Evolutionary conservation across 371 early-diverging fungal species (phyloP).

Genomic region (Rhizopus stolonifer): DNA sequence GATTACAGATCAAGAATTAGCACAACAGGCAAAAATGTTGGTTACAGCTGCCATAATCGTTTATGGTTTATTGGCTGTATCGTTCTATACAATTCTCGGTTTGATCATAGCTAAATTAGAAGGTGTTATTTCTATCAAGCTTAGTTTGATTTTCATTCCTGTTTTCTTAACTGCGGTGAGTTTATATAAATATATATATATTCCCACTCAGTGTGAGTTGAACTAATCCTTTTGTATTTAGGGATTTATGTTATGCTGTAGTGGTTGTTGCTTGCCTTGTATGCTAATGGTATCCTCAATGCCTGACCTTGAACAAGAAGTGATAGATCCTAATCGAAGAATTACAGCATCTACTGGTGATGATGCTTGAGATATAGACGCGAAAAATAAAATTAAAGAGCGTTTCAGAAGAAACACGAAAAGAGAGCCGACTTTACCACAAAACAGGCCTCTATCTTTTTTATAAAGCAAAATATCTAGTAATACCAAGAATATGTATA

Average conservation of each 20-base stretch:
- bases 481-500: too few relatives aligned
- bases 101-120: slow-evolving; percentile 68
- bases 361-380: too few relatives aligned
- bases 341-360: neutral
- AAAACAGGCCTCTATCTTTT: too few relatives aligned
- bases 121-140: slow-evolving; percentile 42
- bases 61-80: slow-evolving; percentile 49
- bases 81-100: slow-evolving; percentile 74
- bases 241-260: slow-evolving; percentile 64
- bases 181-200: neutral
- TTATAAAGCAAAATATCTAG: too few relatives aligned
- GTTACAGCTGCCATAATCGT: slow-evolving; percentile 49
- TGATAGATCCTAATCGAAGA: neutral
- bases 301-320: neutral
- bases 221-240: too few relatives aligned
- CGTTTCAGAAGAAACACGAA: too few relatives aligned
- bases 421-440: too few relatives aligned
- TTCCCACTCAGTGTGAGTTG: slow-evolving; percentile 10
- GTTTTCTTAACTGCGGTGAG: slow-evolving; percentile 71
- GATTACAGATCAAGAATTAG: slow-evolving; percentile 45
- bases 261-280: slow-evolving; percentile 76
- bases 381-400: too few relatives aligned
- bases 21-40: slow-evolving; percentile 54
- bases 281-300: slow-evolving; percentile 35
- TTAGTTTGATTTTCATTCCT: slow-evolving; percentile 74